A percentile compares a stretch with the other conserved stretches of the same genome.
phyloP scores from a whole-genome alignment of 2,329 filamentous ascomycete species.

The Pseudonectria foliicola region DNA sequence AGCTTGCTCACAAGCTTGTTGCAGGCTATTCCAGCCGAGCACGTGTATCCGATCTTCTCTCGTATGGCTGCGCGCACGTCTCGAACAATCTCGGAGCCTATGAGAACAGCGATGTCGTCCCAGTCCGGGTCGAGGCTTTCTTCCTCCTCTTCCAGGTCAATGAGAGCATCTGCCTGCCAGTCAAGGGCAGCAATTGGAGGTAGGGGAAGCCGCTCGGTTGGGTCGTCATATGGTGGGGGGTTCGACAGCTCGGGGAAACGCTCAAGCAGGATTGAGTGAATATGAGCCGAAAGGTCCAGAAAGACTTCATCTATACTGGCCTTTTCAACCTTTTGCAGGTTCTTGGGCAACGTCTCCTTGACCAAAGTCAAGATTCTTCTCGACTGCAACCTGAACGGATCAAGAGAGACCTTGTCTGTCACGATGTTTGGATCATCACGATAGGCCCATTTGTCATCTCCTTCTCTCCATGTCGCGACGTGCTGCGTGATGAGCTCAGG shows the following conservation, averaged over 20 bases:
- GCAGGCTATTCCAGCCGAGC: slow-evolving; percentile 77
- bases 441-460: slow-evolving; percentile 88
- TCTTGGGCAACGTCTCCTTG: slow-evolving; percentile 61
- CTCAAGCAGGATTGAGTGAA: slow-evolving; percentile 67
- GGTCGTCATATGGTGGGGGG: slow-evolving; percentile 67
- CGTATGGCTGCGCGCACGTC: slow-evolving; percentile 63
- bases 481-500: slow-evolving; percentile 81
- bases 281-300: slow-evolving; percentile 78
- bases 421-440: slow-evolving; percentile 75
- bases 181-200: slow-evolving; percentile 65
- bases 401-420: slow-evolving; percentile 88
- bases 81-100: slow-evolving; percentile 84
- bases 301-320: slow-evolving; percentile 95
- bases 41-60: slow-evolving; percentile 74
- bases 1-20: slow-evolving; percentile 97
- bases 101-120: slow-evolving; percentile 84
- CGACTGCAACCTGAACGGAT: slow-evolving; percentile 83
- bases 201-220: slow-evolving; percentile 61
- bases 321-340: slow-evolving; percentile 75
- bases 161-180: slow-evolving; percentile 76
- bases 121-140: slow-evolving; percentile 85
- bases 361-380: slow-evolving; percentile 74
- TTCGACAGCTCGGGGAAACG: slow-evolving; percentile 64
- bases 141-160: slow-evolving; percentile 68
- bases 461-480: slow-evolving; percentile 90